phyloP scores from a whole-genome alignment of 352 stramenopile genomes.

The Phytophthora hybrid region DNA sequence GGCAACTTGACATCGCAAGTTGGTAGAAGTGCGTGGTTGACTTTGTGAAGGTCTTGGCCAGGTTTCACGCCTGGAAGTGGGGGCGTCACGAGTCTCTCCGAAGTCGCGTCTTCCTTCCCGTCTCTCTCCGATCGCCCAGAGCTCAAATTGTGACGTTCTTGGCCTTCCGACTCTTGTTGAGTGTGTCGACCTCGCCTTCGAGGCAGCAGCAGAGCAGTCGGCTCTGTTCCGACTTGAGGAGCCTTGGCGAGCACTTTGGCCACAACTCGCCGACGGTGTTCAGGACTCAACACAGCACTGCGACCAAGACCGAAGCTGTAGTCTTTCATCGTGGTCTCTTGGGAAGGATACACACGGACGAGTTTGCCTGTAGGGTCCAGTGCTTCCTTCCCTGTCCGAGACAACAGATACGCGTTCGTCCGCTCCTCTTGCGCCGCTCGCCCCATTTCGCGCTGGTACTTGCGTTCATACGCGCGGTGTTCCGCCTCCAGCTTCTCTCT shows the following conservation, averaged over 20 bases:
- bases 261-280: conserved; percentile 54
- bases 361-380: conserved; percentile 70
- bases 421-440: conserved; percentile 56
- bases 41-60: conserved; percentile 38
- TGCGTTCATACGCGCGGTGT: conserved; percentile 61
- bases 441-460: conserved; percentile 82
- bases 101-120: conserved; percentile 8
- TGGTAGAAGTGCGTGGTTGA: conserved; percentile 44
- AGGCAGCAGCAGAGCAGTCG: conserved; percentile 43
- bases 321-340: conserved; percentile 80
- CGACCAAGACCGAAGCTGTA: conserved; percentile 72
- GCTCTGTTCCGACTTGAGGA: conserved; percentile 34
- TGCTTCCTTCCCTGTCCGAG: conserved; percentile 62
- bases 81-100: conserved; percentile 22
- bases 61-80: conserved; percentile 27
- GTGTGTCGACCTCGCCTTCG: background rate
- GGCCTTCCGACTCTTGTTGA: conserved; percentile 13
- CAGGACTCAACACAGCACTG: conserved; percentile 50
- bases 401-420: conserved; percentile 63
- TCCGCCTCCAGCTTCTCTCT: conserved; percentile 52
- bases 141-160: background rate
- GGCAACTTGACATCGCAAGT: conserved; percentile 30
- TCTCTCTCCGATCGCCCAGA: conserved; percentile 18
- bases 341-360: conserved; percentile 72
- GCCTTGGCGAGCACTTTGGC: conserved; percentile 57